phyloP scores from a whole-genome alignment of 176 grass and related monocot species.

The Avena eriantha region DNA sequence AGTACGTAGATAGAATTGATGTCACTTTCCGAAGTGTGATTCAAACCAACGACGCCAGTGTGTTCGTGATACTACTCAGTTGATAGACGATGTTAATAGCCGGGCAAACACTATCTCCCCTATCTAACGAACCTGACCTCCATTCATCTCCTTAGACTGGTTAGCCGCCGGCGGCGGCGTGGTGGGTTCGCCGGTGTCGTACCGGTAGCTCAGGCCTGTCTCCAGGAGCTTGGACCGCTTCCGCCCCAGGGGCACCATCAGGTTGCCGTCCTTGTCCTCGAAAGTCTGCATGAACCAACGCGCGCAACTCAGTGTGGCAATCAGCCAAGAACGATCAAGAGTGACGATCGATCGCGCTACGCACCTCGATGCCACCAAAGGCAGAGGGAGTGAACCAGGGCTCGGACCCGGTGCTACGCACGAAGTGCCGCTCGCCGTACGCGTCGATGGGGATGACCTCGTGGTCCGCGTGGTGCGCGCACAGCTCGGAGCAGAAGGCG shows the following conservation, averaged over 20 bases:
- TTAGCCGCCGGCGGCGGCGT: not conserved
- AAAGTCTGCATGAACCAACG: slow-evolving; percentile 15
- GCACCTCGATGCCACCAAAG: slow-evolving; percentile 20
- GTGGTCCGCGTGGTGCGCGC: slow-evolving; percentile 2
- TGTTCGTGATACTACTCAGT: too few relatives aligned
- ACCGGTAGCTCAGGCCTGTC: not conserved
- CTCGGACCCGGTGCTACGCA: slow-evolving; percentile 31
- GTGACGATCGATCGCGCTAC: not conserved
- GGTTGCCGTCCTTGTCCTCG: slow-evolving; percentile 38
- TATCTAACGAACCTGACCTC: not conserved
- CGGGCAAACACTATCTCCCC: not conserved
- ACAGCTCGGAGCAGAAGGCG: slow-evolving; percentile 30
- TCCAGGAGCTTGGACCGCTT: not conserved
- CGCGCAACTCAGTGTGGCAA: not conserved
- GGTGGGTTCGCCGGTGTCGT: not conserved
- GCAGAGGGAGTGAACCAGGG: not conserved
- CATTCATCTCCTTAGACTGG: not conserved
- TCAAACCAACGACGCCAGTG: not conserved
- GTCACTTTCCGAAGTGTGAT: not conserved
- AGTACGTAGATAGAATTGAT: not conserved
- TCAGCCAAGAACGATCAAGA: slow-evolving; percentile 7
- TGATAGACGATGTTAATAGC: not conserved
- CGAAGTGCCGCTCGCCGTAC: slow-evolving; percentile 33
- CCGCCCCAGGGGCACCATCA: slow-evolving; percentile 22
- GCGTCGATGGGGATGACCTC: slow-evolving; percentile 24